Evolutionary conservation across 2,329 filamentous ascomycete species (phyloP).

Genomic region (Annulohypoxylon truncatum): DNA sequence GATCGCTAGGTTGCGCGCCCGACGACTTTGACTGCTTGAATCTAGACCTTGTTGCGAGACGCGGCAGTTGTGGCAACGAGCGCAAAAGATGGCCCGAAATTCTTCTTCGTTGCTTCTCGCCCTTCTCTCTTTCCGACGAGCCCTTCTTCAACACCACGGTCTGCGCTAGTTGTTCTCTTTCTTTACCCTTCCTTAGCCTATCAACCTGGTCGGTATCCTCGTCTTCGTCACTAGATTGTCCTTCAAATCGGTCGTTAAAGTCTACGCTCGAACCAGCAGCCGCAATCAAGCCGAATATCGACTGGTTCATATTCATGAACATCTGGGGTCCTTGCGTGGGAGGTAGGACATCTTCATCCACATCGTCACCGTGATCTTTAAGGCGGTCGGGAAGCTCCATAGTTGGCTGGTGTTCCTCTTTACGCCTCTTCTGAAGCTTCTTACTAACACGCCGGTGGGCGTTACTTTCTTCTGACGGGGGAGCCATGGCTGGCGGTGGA

Average conservation of each 20-base stretch:
- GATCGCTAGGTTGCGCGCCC: slow-evolving; percentile 53
- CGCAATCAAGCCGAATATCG: slow-evolving; percentile 91
- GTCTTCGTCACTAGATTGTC: slow-evolving; percentile 83
- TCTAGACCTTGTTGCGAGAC: slow-evolving; percentile 55
- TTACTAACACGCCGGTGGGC: slow-evolving; percentile 55
- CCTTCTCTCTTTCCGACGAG: slow-evolving; percentile 52
- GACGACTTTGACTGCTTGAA: slow-evolving; percentile 57
- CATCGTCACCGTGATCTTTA: slow-evolving; percentile 60
- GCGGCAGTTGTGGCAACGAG: slow-evolving; percentile 71
- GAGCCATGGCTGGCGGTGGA: slow-evolving; percentile 41
- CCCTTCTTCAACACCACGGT: slow-evolving; percentile 50
- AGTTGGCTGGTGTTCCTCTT: slow-evolving; percentile 54
- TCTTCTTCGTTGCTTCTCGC: slow-evolving; percentile 65
- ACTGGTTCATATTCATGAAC: slow-evolving; percentile 88
- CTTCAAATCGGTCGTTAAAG: slow-evolving; percentile 84
- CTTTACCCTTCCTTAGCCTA: slow-evolving; percentile 42
- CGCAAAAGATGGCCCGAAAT: slow-evolving; percentile 74
- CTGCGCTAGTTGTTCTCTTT: slow-evolving; percentile 46
- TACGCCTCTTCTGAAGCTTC: slow-evolving; percentile 60
- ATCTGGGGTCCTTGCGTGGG: slow-evolving; percentile 60
- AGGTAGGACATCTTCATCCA: slow-evolving; percentile 61
- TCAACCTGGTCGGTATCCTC: slow-evolving; percentile 61
- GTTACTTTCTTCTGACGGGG: slow-evolving; percentile 51
- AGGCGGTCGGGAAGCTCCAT: slow-evolving; percentile 67
- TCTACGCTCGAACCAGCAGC: slow-evolving; percentile 86